phyloP scores from a whole-genome alignment of 1,139 yeast species.

The Ogataea hybrid region DNA sequence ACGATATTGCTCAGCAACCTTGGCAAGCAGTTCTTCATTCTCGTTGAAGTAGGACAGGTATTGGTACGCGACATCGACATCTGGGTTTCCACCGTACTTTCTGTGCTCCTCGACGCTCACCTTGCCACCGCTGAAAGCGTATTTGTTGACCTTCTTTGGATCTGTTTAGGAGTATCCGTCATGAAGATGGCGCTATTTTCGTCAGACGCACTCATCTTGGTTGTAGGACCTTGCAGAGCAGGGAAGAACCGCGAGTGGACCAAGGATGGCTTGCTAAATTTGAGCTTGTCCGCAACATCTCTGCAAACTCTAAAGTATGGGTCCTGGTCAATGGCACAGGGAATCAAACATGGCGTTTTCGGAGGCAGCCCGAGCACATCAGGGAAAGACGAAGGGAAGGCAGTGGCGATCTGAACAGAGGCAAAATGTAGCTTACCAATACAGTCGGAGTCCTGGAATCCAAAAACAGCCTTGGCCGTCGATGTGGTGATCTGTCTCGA shows the following conservation, averaged over 20 bases:
- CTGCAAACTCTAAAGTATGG: constrained; percentile 98
- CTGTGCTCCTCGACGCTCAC: constrained; percentile 89
- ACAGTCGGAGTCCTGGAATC: constrained; percentile 91
- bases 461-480: constrained; percentile 97
- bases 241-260: constrained; percentile 97
- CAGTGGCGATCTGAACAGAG: constrained; percentile 91
- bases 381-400: constrained; percentile 95
- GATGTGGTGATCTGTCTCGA: constrained; percentile 95
- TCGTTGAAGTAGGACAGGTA: constrained; percentile 85
- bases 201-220: constrained; percentile 97
- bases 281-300: constrained; percentile 93
- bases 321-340: constrained; percentile 99
- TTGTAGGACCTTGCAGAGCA: constrained; percentile 93
- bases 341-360: constrained; percentile 93
- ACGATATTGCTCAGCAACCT: constrained; percentile 64
- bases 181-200: constrained; percentile 79
- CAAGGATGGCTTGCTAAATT: constrained; percentile 86
- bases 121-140: constrained; percentile 96
- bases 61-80: constrained; percentile 93
- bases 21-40: constrained; percentile 76
- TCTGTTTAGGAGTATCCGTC: constrained; percentile 92
- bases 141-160: constrained; percentile 91
- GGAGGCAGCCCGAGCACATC: constrained; percentile 82
- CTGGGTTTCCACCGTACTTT: constrained; percentile 87
- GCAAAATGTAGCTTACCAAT: constrained; percentile 96